Conservation (phyloP, 345 rosid species). For the Mercurialis annua region DNA sequence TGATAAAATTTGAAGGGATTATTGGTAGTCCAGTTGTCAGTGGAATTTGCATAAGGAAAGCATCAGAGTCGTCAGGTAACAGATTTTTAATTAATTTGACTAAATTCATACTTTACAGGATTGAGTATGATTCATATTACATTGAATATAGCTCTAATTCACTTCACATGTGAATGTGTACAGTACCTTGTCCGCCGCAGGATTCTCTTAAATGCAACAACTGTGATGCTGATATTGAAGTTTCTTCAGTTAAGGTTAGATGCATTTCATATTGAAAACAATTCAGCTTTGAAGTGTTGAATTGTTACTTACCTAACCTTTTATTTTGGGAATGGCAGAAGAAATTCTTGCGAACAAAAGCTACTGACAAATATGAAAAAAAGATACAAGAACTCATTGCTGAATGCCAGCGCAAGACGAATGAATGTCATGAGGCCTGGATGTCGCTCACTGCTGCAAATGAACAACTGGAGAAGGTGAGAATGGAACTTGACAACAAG, state of each 20-base stretch:
- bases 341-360: slow-evolving; percentile 66
- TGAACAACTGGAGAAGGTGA: slow-evolving; percentile 77
- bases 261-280: slow-evolving; percentile 9
- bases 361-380: slow-evolving; percentile 75
- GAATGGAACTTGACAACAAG: slow-evolving; percentile 88
- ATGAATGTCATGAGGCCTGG: slow-evolving; percentile 99
- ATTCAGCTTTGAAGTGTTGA: slow-evolving; percentile 12
- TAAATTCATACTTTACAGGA: slow-evolving; percentile 4
- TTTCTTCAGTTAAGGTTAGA: slow-evolving; percentile 69
- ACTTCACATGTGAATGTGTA: slow-evolving; percentile 21
- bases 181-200: slow-evolving; percentile 45
- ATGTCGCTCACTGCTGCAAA: slow-evolving; percentile 79
- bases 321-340: slow-evolving; percentile 47
- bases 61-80: slow-evolving; percentile 53
- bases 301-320: slow-evolving; percentile 20
- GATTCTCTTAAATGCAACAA: slow-evolving; percentile 69
- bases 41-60: slow-evolving; percentile 82
- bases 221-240: slow-evolving; percentile 66
- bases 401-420: slow-evolving; percentile 63
- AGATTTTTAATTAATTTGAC: background rate
- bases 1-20: slow-evolving; percentile 66
- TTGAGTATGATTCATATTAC: background rate
- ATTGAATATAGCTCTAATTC: slow-evolving; percentile 9
- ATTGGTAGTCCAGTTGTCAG: slow-evolving; percentile 73
- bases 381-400: slow-evolving; percentile 70